Evolutionary conservation across 306 rosid species (phyloP), one percentile per base, ranked within the genome.

Genomic region (Amphicarpaea edgeworthii): DNA sequence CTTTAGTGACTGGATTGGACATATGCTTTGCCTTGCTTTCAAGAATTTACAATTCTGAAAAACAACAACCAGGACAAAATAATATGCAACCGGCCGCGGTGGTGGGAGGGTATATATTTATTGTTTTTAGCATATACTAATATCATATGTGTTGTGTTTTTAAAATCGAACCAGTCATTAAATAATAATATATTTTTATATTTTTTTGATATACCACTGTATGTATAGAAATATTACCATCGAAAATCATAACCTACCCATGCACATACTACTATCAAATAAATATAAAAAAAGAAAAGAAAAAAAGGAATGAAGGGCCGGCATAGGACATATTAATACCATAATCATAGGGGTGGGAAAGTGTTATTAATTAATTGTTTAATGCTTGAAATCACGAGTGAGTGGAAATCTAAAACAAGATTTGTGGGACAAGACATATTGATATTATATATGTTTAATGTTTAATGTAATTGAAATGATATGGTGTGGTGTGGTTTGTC

Each of bases 401-500:
- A 50, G 40, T 38, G 67, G 17, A 63, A 51, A 63, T 79, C 76
- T 45, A 42, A 59, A 60, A 59, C 59, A 59, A 69, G 57, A 81
- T 81, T 74, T 67, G 63, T 21, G 55, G 69, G 72, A 45, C 57
- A 45, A 67, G 72, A 45, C 72, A 43, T 4, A n/a, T n/a, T n/a
- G n/a, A n/a, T n/a, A n/a, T n/a, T n/a, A n/a, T n/a, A n/a, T n/a
- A n/a, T n/a, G n/a, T n/a, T n/a, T n/a, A 14, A 46, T 57, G 20
- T 30, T 30, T 12, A 64, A 61, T 68, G 16, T 19, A 66, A 66
- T 41, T 59, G 49, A 49, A 75, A 75, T 26, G 73, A 17, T 61
- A 14, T 32, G 2, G 20, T 11, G 75, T 4, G 24, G 45, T 81
- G 75, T 4, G 24, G 45, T 81, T 79, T 78, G 83, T 83, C 81